Evolutionary conservation across 768 basidiomycete genomes (phyloP).

Genomic region (Xerocomus brunneocitrinus): DNA sequence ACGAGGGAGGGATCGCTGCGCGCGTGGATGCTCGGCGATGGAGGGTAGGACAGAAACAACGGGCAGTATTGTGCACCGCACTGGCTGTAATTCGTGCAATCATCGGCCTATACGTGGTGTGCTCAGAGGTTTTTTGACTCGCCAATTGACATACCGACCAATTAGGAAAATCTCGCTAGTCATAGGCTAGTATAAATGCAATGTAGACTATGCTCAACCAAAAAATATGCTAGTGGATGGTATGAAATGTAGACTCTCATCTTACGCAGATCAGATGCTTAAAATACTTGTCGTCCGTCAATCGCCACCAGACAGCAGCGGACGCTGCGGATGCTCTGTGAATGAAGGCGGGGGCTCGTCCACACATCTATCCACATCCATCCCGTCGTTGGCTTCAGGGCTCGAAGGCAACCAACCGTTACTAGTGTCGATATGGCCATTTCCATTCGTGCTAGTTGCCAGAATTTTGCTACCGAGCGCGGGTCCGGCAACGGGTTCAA

Average conservation of each 20-base stretch:
- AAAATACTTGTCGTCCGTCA: conserved; percentile 4
- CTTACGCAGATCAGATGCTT: conserved; percentile 9
- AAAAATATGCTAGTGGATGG: conserved; percentile 28
- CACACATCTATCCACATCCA: conserved; percentile 22
- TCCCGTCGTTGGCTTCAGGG: conserved; percentile 7
- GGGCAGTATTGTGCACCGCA: conserved; percentile 33
- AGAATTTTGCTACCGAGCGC: conserved; percentile 12
- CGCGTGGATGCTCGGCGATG: conserved; percentile 37
- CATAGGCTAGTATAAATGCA: conserved; percentile 11
- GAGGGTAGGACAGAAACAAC: conserved; percentile 29
- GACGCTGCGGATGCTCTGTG: conserved; percentile 11
- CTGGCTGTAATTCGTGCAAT: conserved; percentile 36
- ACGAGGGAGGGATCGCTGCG: conserved; percentile 51
- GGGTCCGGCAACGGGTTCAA: conserved; percentile 56
- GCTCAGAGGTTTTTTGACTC: background rate
- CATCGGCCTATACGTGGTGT: conserved; percentile 22
- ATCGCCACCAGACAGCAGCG: conserved; percentile 9
- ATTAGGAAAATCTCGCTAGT: conserved; percentile 14
- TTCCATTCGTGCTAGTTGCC: conserved; percentile 17
- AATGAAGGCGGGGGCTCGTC: conserved; percentile 16
- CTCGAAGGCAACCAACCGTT: conserved; percentile 7
- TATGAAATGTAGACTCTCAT: conserved; percentile 22
- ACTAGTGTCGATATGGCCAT: conserved; percentile 10
- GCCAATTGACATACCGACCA: background rate
- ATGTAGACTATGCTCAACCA: conserved; percentile 26